These are phyloP conservation scores for Saccharomycopsis schoenii DNA, from an alignment of 805 yeast species.

Conservation along the genomic window DNA sequence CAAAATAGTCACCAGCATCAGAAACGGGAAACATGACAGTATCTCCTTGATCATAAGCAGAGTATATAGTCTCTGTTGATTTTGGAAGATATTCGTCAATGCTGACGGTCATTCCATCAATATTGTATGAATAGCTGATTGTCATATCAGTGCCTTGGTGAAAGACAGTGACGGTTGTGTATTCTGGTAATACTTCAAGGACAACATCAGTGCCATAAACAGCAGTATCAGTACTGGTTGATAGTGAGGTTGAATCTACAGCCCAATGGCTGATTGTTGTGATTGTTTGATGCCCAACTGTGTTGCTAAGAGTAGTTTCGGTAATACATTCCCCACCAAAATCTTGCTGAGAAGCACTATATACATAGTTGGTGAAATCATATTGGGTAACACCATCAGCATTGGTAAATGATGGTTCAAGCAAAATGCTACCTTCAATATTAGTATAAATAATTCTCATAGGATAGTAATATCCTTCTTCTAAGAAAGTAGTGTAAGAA, in stretches of 20 bases:
- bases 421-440: conserved; percentile 12
- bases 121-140: not conserved
- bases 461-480: conserved; percentile 26
- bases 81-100: not conserved
- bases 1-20: not conserved
- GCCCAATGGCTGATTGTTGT: conserved; percentile 2
- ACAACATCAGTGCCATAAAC: not conserved
- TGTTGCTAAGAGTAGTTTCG: not conserved
- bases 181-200: conserved; percentile 1
- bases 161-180: not conserved
- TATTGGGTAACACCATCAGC: conserved; percentile 3
- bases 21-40: not conserved
- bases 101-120: not conserved
- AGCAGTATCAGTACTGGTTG: not conserved
- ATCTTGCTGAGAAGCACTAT: not conserved
- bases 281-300: not conserved
- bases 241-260: not conserved
- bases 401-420: conserved; percentile 16
- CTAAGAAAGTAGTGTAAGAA: conserved; percentile 10
- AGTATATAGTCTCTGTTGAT: not conserved
- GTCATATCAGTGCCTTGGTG: not conserved
- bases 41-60: not conserved
- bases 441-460: conserved; percentile 23
- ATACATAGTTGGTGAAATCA: conserved; percentile 2
- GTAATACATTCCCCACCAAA: not conserved